Evolutionary conservation across 345 rosid species (phyloP).

Genomic region (Eutrema yunnanense): DNA sequence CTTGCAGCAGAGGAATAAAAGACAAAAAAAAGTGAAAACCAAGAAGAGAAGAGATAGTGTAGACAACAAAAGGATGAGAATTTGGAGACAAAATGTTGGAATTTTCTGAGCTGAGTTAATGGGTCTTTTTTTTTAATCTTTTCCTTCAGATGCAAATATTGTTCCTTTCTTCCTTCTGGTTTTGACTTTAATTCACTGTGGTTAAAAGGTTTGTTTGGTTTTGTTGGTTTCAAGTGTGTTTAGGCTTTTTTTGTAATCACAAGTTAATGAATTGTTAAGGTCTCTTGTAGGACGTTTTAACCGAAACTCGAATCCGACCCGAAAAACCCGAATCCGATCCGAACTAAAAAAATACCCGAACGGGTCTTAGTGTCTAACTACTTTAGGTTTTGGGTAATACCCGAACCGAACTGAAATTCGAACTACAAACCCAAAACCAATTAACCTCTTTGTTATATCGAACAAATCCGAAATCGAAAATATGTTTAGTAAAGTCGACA

Average conservation of each 20-base stretch:
- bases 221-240: constrained; percentile 13
- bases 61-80: background rate
- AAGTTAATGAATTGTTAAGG: background rate
- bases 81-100: constrained; percentile 24
- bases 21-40: background rate
- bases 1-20: background rate
- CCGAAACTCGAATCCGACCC: too few species aligned
- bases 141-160: constrained; percentile 3
- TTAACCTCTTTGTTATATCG: too few species aligned
- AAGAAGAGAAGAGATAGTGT: constrained; percentile 9
- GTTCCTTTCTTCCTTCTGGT: background rate
- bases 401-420: too few species aligned
- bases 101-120: constrained; percentile 11
- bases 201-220: constrained; percentile 1
- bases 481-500: too few species aligned
- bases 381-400: too few species aligned
- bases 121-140: background rate
- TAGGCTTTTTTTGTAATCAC: constrained; percentile 3
- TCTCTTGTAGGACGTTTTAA: too few species aligned
- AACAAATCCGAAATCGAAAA: too few species aligned
- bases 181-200: background rate
- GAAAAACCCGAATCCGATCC: too few species aligned
- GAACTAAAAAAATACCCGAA: too few species aligned
- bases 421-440: too few species aligned
- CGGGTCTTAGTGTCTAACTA: too few species aligned